Evolutionary conservation across 1,284 basidiomycete species (phyloP).

Genomic region (Moesziomyces globuligerus): DNA sequence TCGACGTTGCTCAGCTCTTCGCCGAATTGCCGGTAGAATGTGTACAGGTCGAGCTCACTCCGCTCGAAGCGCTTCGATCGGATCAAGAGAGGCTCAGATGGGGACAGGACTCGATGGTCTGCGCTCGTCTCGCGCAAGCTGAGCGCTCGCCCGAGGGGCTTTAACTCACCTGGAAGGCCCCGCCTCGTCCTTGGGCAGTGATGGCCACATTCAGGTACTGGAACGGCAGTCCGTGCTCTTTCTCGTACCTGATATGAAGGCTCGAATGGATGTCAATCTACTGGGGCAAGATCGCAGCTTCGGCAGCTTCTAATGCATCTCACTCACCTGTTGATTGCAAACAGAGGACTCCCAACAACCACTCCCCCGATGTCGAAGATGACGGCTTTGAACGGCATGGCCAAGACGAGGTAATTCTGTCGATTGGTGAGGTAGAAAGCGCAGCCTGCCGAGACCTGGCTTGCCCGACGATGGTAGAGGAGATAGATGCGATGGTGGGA

Average conservation of each 20-base stretch:
- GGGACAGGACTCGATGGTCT: not conserved
- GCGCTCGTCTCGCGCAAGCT: not conserved
- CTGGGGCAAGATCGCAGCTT: too few relatives aligned
- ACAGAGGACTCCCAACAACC: conserved; percentile 65
- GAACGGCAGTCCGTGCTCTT: conserved; percentile 54
- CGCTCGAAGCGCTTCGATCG: conserved; percentile 66
- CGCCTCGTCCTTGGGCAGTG: conserved; percentile 61
- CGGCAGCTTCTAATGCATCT: too few relatives aligned
- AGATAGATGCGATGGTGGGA: not conserved
- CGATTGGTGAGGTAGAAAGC: too few relatives aligned
- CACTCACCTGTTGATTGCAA: conserved; percentile 59
- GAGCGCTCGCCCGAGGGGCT: not conserved
- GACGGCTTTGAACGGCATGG: conserved; percentile 41
- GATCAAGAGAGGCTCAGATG: not conserved
- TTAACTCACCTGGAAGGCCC: conserved; percentile 65
- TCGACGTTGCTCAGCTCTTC: conserved; percentile 58
- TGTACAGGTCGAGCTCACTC: conserved; percentile 60
- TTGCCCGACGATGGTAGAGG: too few relatives aligned
- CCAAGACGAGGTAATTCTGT: not conserved
- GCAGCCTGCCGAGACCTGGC: too few relatives aligned
- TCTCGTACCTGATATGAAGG: conserved; percentile 45
- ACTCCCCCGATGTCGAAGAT: conserved; percentile 68
- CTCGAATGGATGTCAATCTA: not conserved
- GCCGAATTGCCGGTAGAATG: conserved; percentile 66
- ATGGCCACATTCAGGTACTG: conserved; percentile 68